Percentiles rank a stretch among this genome's conserved stretches.
Conservation (phyloP, 257 asterid species). For the Nicotiana tomentosiformis region DNA sequence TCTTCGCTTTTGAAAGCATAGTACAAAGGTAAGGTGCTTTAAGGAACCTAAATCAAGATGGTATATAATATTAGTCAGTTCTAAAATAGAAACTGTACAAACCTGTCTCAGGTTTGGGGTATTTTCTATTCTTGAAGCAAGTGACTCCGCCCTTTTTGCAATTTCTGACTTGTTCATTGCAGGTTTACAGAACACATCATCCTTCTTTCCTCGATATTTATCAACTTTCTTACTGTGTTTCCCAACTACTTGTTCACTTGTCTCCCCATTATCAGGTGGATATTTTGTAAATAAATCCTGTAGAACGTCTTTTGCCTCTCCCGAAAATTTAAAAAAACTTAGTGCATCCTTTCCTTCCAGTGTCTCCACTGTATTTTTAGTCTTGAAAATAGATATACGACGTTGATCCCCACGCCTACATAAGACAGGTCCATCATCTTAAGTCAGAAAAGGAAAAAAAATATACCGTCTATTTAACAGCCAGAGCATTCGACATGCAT, state of each 20-base stretch:
- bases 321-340: constrained; percentile 53
- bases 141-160: constrained; percentile 44
- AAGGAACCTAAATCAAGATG: background rate
- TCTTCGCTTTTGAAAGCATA: background rate
- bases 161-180: constrained; percentile 39
- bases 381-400: constrained; percentile 52
- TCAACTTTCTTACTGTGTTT: constrained; percentile 24
- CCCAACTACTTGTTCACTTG: constrained; percentile 30
- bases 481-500: background rate
- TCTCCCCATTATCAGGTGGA: constrained; percentile 69
- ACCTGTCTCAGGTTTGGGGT: constrained; percentile 61
- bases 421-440: constrained; percentile 9
- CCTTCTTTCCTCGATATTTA: constrained; percentile 21
- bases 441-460: background rate
- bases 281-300: constrained; percentile 59
- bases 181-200: constrained; percentile 66
- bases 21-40: background rate
- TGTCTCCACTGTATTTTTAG: constrained; percentile 19
- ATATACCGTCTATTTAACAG: background rate
- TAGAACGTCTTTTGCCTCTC: constrained; percentile 49
- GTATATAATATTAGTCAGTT: background rate
- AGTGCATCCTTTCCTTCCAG: constrained; percentile 32
- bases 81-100: background rate
- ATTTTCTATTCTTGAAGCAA: constrained; percentile 47
- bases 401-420: constrained; percentile 61